phyloP scores from a whole-genome alignment of 257 asterid species.

The Rubia yunnanensis region DNA sequence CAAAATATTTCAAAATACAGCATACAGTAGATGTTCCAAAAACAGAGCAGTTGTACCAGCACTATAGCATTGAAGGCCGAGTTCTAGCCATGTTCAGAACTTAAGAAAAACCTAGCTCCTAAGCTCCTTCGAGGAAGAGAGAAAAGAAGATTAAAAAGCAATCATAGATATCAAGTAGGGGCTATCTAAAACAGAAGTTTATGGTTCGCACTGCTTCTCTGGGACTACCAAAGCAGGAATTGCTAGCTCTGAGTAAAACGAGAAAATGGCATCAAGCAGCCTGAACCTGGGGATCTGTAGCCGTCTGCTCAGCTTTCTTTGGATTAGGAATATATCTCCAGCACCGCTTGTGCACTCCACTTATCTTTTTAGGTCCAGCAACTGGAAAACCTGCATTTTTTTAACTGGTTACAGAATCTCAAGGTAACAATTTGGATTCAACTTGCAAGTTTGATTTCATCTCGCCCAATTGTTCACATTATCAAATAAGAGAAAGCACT shows the following conservation, averaged over 20 bases:
- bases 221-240: not conserved
- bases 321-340: constrained; percentile 64
- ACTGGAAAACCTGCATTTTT: constrained; percentile 55
- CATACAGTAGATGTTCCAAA: not conserved
- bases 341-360: constrained; percentile 94
- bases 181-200: not conserved
- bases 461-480: not conserved
- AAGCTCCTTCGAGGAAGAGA: not conserved
- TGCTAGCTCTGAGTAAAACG: not conserved
- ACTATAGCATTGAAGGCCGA: not conserved
- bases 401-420: not conserved
- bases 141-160: not conserved
- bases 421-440: not conserved
- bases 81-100: not conserved
- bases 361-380: constrained; percentile 86
- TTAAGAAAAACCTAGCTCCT: not conserved
- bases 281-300: constrained; percentile 35
- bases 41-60: not conserved
- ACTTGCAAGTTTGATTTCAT: not conserved
- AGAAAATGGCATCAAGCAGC: constrained; percentile 29
- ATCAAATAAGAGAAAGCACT: not conserved
- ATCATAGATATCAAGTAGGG: not conserved
- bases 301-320: constrained; percentile 25
- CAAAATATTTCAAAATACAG: not conserved
- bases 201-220: not conserved